Evolutionary conservation across 139 green algal species (phyloP).

Genomic region (Monoraphidium neglectum): DNA sequence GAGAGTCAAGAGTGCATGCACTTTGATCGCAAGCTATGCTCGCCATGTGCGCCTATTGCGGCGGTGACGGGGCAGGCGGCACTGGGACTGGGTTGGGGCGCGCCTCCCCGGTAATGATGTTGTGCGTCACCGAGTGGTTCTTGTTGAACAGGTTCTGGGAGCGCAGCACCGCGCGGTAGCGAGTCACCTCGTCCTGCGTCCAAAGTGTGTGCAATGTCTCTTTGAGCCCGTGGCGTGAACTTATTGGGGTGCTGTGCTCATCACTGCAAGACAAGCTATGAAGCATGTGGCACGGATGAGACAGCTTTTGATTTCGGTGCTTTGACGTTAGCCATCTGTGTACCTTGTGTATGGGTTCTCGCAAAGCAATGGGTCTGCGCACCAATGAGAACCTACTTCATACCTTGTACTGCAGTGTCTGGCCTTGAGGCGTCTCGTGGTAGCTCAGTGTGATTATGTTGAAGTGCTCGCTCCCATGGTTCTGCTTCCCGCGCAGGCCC

Average conservation of each 20-base stretch:
- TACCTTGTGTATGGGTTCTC: not conserved
- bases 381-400: not conserved
- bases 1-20: too few species aligned
- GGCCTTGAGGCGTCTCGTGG: constrained; percentile 14
- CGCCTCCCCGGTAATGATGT: constrained; percentile 50
- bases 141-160: constrained; percentile 43
- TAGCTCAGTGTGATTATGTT: constrained; percentile 53
- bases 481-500: constrained; percentile 24
- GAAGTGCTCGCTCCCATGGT: constrained; percentile 36
- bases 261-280: not conserved
- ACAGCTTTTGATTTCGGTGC: not conserved
- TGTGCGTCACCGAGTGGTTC: constrained; percentile 39
- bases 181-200: constrained; percentile 32
- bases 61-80: constrained; percentile 18
- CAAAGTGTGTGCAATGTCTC: not conserved
- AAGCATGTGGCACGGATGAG: not conserved
- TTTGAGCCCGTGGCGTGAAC: not conserved
- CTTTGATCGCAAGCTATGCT: too few species aligned
- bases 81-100: not conserved
- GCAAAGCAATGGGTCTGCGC: not conserved
- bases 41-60: not conserved
- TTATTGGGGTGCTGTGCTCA: not conserved
- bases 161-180: constrained; percentile 21
- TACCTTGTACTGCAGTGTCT: constrained; percentile 40
- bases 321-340: not conserved